Evolutionary conservation across 768 basidiomycete species (phyloP).

Genomic region (Mycena capillaripes): DNA sequence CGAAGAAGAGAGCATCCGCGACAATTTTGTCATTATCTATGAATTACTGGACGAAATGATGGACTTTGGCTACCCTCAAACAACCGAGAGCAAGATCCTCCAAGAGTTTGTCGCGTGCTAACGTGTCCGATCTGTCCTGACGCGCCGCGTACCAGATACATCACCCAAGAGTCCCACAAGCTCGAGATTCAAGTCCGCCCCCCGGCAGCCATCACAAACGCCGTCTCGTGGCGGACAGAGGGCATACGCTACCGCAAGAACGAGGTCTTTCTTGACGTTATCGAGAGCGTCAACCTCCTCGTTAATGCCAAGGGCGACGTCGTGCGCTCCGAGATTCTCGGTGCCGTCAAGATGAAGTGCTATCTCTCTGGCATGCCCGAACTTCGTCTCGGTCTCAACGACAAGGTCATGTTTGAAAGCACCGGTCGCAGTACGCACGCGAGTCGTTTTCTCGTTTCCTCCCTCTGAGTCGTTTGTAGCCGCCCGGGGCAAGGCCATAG

Average conservation of each 20-base stretch:
- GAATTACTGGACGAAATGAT: constrained; percentile 99
- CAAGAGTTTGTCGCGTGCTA: constrained; percentile 80
- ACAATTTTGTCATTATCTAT: constrained; percentile 99
- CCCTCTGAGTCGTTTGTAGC: constrained; percentile 58
- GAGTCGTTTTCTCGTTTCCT: background rate
- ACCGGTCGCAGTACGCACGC: constrained; percentile 87
- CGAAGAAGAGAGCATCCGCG: constrained; percentile 98
- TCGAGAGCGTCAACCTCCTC: constrained; percentile 93
- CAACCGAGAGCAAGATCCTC: constrained; percentile 98
- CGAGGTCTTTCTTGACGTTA: constrained; percentile 98
- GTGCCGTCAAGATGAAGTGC: constrained; percentile 99
- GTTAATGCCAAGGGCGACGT: constrained; percentile 97
- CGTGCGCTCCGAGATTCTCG: constrained; percentile 96
- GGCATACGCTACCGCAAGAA: constrained; percentile 98
- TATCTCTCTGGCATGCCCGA: constrained; percentile 99
- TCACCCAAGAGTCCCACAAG: constrained; percentile 98
- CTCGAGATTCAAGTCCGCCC: constrained; percentile 93
- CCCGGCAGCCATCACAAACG: constrained; percentile 97
- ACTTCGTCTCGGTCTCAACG: constrained; percentile 93
- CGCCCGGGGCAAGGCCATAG: constrained; percentile 96
- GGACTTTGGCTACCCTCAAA: constrained; percentile 99
- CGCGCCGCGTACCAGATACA: constrained; percentile 73
- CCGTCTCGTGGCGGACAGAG: constrained; percentile 98
- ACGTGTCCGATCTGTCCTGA: background rate
- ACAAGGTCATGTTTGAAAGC: constrained; percentile 99